Conservation (phyloP, 2,329 filamentous ascomycete genomes). For the Aspergillus tamarii region DNA sequence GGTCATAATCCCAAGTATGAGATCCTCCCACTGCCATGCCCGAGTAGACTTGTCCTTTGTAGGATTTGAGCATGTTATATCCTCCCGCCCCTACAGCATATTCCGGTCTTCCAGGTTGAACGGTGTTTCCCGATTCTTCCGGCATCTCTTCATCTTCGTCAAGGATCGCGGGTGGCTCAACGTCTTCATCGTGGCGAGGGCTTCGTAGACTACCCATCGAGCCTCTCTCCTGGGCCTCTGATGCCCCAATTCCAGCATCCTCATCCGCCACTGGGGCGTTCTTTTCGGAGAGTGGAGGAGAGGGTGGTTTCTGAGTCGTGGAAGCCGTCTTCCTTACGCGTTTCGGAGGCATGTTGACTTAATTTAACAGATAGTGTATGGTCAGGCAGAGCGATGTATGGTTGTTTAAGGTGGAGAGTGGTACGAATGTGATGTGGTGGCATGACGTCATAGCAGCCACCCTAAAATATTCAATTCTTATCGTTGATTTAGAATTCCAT, state of each 20-base stretch:
- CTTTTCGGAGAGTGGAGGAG: constrained; percentile 15
- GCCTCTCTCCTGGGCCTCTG: neutral
- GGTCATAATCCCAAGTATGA: constrained; percentile 42
- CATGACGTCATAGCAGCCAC: neutral
- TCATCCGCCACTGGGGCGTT: constrained; percentile 10
- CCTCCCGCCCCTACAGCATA: constrained; percentile 17
- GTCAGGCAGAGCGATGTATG: too few species aligned
- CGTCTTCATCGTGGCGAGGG: neutral
- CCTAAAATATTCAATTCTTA: neutral
- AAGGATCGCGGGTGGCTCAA: neutral
- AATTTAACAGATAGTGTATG: neutral
- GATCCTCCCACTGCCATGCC: constrained; percentile 43
- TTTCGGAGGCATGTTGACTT: constrained; percentile 11
- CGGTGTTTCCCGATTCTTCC: constrained; percentile 18
- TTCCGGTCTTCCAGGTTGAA: constrained; percentile 5
- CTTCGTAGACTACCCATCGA: neutral
- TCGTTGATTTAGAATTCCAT: neutral
- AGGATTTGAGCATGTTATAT: constrained; percentile 38
- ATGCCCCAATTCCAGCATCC: neutral
- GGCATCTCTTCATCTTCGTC: constrained; percentile 30
- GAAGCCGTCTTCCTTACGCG: constrained; percentile 9
- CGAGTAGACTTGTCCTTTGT: constrained; percentile 40
- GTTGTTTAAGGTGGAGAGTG: neutral
- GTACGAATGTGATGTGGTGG: constrained; percentile 2
- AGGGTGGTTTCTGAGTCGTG: constrained; percentile 10